Percentiles rank a stretch among this genome's conserved stretches.
phyloP scores from a whole-genome alignment of 2,329 filamentous ascomycete species.

The Epichloe typhina region DNA sequence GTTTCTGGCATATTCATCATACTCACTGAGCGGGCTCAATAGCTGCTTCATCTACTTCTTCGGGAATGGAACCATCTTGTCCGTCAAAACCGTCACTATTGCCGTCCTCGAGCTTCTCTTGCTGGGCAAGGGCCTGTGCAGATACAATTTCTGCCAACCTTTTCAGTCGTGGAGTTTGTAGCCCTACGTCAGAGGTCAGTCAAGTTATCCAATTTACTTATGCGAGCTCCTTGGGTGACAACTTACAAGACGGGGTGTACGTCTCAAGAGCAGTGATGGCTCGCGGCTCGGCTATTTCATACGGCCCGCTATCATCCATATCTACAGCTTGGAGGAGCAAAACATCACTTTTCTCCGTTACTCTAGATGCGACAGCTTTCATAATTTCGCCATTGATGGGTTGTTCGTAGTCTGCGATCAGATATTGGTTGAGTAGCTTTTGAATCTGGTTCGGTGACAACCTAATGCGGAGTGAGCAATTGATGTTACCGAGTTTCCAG shows the following conservation, averaged over 20 bases:
- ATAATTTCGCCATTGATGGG: constrained; percentile 99
- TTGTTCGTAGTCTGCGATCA: constrained; percentile 97
- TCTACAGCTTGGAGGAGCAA: constrained; percentile 87
- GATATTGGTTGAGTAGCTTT: constrained; percentile 95
- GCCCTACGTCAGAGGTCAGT: constrained; percentile 45
- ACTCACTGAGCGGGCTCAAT: constrained; percentile 3
- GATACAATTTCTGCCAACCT: constrained; percentile 96
- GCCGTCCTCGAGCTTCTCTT: constrained; percentile 63
- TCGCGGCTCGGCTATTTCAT: constrained; percentile 94
- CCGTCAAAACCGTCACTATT: constrained; percentile 32
- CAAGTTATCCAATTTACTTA: not conserved
- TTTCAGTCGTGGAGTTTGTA: constrained; percentile 91
- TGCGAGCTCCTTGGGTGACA: not conserved
- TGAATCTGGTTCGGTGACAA: constrained; percentile 97
- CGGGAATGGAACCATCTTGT: constrained; percentile 32
- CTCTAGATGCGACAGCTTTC: constrained; percentile 94
- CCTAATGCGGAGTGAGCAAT: constrained; percentile 32
- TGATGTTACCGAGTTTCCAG: not conserved
- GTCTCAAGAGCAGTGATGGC: constrained; percentile 94
- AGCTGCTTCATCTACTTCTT: constrained; percentile 38
- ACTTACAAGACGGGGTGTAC: constrained; percentile 90
- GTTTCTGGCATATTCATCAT: constrained; percentile 1
- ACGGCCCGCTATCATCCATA: constrained; percentile 97
- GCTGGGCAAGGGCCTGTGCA: constrained; percentile 88
- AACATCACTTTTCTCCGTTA: constrained; percentile 97